Evolutionary conservation across 2,329 filamentous ascomycete genomes (phyloP).

Genomic region (Beauveria scarabaeidicola): DNA sequence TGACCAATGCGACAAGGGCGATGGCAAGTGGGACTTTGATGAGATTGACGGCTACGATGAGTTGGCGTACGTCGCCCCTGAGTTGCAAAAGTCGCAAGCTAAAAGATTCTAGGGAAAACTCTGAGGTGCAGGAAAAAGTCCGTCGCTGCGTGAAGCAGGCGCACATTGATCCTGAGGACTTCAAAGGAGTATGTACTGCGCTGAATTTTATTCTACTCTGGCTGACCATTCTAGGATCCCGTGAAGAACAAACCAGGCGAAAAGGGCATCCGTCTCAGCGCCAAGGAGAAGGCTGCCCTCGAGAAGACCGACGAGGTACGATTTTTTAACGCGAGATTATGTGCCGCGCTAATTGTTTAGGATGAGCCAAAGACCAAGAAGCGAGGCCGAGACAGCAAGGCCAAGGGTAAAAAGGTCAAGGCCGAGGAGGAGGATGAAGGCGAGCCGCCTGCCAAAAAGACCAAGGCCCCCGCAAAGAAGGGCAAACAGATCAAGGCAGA

Average conservation of each 20-base stretch:
- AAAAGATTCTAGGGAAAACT: constrained; percentile 30
- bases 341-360: background rate
- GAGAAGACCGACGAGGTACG: constrained; percentile 5
- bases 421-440: constrained; percentile 26
- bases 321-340: too few species aligned
- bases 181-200: constrained; percentile 61
- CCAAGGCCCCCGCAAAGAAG: constrained; percentile 25
- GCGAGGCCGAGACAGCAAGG: constrained; percentile 20
- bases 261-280: constrained; percentile 50
- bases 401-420: constrained; percentile 13
- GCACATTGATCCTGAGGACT: constrained; percentile 77
- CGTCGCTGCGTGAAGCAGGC: constrained; percentile 63
- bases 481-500: constrained; percentile 17
- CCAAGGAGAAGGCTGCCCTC: constrained; percentile 25
- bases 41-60: constrained; percentile 77
- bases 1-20: constrained; percentile 39
- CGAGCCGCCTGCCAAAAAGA: constrained; percentile 21
- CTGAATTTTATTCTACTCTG: background rate
- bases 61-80: constrained; percentile 36
- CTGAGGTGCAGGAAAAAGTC: constrained; percentile 65
- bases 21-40: constrained; percentile 50
- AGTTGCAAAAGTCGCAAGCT: constrained; percentile 4
- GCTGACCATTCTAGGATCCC: constrained; percentile 47
- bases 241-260: constrained; percentile 64
- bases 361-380: constrained; percentile 22